Evolutionary conservation across 208 protist genomes (phyloP).

Genomic region (Wallacemonas rigidus): DNA sequence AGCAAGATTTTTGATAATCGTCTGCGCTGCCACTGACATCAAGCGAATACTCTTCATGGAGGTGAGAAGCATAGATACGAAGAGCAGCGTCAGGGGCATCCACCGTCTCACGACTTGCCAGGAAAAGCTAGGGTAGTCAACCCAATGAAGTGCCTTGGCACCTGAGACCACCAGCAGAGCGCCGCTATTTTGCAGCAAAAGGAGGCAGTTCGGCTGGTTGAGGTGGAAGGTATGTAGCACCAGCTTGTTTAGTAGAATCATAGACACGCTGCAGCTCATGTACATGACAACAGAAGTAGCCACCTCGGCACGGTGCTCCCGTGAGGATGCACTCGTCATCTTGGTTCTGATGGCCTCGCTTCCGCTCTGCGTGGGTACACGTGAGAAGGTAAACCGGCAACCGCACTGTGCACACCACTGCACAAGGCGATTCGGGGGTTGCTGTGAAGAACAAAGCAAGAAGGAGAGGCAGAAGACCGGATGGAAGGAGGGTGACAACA

Average conservation of each 20-base stretch:
- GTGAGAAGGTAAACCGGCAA: too few species aligned
- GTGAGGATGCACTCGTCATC: constrained; percentile 3
- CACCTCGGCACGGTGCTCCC: constrained; percentile 20
- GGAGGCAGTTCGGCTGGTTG: constrained; percentile 65
- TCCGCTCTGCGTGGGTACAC: too few species aligned
- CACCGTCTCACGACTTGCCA: constrained; percentile 49
- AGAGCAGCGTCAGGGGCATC: constrained; percentile 75
- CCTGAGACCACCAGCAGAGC: constrained; percentile 57
- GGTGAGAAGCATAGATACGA: constrained; percentile 83
- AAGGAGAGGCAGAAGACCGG: too few species aligned
- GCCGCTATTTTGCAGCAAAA: constrained; percentile 75
- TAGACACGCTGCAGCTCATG: constrained; percentile 75
- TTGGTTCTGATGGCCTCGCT: too few species aligned
- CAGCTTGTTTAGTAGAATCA: constrained; percentile 91
- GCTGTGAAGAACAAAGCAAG: too few species aligned
- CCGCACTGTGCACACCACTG: too few species aligned
- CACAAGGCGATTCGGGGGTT: too few species aligned
- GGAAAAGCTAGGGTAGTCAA: constrained; percentile 70
- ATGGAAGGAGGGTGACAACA: too few species aligned
- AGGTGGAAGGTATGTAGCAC: constrained; percentile 69
- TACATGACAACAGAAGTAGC: constrained; percentile 60
- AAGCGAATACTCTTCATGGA: constrained; percentile 81
- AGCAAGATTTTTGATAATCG: constrained; percentile 83
- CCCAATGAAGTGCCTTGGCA: constrained; percentile 39
- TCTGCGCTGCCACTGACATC: constrained; percentile 88